These are phyloP conservation scores for Epichloe amarillans DNA, from an alignment of 2,329 filamentous ascomycete genomes.

Conservation along the genomic window DNA sequence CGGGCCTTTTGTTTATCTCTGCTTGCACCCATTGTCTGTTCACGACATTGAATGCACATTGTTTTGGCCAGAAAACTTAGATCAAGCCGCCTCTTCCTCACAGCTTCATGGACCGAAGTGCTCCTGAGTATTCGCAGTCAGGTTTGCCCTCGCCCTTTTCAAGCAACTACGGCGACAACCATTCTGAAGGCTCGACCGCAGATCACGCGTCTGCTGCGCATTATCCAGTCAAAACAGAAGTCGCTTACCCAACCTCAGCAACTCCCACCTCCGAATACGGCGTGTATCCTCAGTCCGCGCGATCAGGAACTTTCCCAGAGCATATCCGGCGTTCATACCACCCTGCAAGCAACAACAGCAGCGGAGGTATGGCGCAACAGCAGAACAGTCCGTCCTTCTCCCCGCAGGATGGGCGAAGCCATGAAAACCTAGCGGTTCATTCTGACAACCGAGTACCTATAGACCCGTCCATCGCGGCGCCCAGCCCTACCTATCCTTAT, in stretches of 20 bases:
- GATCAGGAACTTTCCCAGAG: constrained; percentile 75
- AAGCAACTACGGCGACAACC: constrained; percentile 50
- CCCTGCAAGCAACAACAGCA: constrained; percentile 59
- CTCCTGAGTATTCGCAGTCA: constrained; percentile 72
- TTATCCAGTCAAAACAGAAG: constrained; percentile 73
- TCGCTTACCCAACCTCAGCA: constrained; percentile 62
- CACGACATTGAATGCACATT: constrained; percentile 6
- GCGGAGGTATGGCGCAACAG: constrained; percentile 89
- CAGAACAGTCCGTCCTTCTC: constrained; percentile 94
- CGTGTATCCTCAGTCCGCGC: constrained; percentile 60
- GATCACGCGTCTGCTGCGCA: constrained; percentile 90
- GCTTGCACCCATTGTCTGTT: constrained; percentile 2
- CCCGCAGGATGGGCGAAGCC: constrained; percentile 68
- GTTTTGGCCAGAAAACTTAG: background rate
- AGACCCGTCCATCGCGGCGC: constrained; percentile 95
- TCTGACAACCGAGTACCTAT: constrained; percentile 97
- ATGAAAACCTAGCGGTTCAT: constrained; percentile 66
- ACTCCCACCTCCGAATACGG: constrained; percentile 86
- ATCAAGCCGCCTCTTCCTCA: constrained; percentile 9
- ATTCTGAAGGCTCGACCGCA: constrained; percentile 78
- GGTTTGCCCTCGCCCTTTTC: constrained; percentile 68
- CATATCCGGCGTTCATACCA: constrained; percentile 79
- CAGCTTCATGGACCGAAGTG: constrained; percentile 45
- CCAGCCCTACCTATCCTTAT: constrained; percentile 82
- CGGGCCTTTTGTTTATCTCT: background rate